Conservation (phyloP, 2,329 filamentous ascomycete species). For the Apiospora sp. region DNA sequence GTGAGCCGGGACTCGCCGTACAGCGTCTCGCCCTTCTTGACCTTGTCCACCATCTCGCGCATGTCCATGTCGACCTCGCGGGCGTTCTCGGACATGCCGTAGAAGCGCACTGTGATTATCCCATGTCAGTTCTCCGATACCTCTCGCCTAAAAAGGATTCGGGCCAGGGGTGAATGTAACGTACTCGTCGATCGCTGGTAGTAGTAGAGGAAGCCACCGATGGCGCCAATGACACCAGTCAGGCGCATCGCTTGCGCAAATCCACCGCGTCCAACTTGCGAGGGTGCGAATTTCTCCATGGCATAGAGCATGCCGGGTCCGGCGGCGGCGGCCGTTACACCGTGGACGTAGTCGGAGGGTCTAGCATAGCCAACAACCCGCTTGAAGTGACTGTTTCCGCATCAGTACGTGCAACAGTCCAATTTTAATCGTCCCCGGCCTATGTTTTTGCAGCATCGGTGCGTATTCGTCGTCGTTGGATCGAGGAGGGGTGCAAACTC, state of each 20-base stretch:
- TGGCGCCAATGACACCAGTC: constrained; percentile 73
- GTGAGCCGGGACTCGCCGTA: constrained; percentile 84
- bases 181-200: constrained; percentile 86
- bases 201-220: constrained; percentile 83
- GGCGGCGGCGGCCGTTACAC: constrained; percentile 71
- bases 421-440: not conserved
- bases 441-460: not conserved
- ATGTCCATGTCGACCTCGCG: constrained; percentile 96
- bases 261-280: constrained; percentile 81
- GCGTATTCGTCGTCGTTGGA: constrained; percentile 4
- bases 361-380: constrained; percentile 90
- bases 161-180: constrained; percentile 45
- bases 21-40: constrained; percentile 88
- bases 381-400: constrained; percentile 76
- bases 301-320: constrained; percentile 77
- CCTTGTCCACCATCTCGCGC: constrained; percentile 96
- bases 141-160: not conserved
- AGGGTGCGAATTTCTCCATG: constrained; percentile 87
- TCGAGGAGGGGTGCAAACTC: constrained; percentile 52
- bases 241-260: constrained; percentile 86
- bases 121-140: constrained; percentile 17
- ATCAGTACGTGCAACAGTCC: constrained; percentile 27
- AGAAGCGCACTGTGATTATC: constrained; percentile 79
- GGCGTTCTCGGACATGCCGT: constrained; percentile 91
- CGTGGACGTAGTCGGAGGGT: constrained; percentile 80